Conservation (phyloP, 2,329 filamentous ascomycete genomes). For the Talaromyces verruculosus region DNA sequence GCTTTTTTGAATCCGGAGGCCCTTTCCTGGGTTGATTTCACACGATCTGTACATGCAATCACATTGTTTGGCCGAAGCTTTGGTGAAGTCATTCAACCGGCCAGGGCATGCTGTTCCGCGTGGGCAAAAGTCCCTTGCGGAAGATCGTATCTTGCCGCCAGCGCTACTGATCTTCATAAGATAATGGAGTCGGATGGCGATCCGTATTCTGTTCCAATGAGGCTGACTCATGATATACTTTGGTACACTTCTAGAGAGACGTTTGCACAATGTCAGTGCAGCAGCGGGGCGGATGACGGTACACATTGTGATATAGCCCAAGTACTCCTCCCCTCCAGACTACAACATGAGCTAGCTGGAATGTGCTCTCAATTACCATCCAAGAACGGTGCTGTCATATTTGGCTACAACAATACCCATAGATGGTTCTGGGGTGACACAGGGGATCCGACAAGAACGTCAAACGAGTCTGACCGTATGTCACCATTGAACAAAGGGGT, state of each 20-base stretch:
- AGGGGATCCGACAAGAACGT: constrained; percentile 20
- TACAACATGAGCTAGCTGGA: constrained; percentile 9
- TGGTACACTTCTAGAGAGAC: constrained; percentile 23
- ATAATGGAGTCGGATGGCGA: constrained; percentile 33
- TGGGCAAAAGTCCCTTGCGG: constrained; percentile 32
- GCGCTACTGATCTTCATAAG: constrained; percentile 28
- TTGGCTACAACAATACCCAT: constrained; percentile 24
- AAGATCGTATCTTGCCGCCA: constrained; percentile 33
- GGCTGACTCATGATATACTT: constrained; percentile 23
- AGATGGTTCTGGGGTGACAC: constrained; percentile 25
- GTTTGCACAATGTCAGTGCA: constrained; percentile 10
- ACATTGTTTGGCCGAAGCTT: constrained; percentile 31
- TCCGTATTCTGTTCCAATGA: constrained; percentile 22
- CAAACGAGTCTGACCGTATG: background rate
- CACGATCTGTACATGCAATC: constrained; percentile 28
- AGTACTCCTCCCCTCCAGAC: constrained; percentile 20
- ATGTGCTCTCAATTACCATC: constrained; percentile 3
- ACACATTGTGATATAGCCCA: constrained; percentile 13
- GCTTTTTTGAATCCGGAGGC: constrained; percentile 24
- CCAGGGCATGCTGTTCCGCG: constrained; percentile 23
- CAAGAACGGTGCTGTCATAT: constrained; percentile 19
- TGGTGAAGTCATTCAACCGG: constrained; percentile 31
- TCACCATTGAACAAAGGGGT: constrained; percentile 1
- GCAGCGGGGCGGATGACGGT: background rate
- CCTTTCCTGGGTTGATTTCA: constrained; percentile 35